phyloP scores from a whole-genome alignment of 2,329 filamentous ascomycete species.

The Sphaerulina vaccinii region DNA sequence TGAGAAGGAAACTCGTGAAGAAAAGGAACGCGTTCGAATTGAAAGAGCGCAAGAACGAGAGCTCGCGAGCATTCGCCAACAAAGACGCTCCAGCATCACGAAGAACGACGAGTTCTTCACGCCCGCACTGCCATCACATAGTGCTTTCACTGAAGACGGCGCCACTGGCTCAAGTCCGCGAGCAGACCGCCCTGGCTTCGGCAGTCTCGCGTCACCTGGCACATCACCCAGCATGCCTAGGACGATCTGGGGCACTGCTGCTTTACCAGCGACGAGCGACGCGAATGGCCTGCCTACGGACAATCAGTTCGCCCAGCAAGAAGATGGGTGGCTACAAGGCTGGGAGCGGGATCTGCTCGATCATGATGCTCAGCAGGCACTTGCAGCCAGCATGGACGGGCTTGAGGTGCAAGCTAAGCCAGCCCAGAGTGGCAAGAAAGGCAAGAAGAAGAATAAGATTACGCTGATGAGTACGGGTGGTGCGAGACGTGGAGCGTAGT shows the following conservation, averaged over 20 bases:
- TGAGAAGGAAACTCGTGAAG: conserved; percentile 82
- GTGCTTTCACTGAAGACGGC: conserved; percentile 33
- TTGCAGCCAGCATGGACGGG: conserved; percentile 21
- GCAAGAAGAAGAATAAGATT: conserved; percentile 68
- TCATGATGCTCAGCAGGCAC: conserved; percentile 55
- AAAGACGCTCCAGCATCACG: conserved; percentile 55
- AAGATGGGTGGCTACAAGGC: conserved; percentile 85
- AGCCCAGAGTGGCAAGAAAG: conserved; percentile 51
- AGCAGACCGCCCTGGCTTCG: conserved; percentile 62
- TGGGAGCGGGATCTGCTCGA: conserved; percentile 74
- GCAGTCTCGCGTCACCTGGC: conserved; percentile 71
- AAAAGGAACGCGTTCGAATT: conserved; percentile 77
- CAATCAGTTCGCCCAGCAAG: conserved; percentile 42
- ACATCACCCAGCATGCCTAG: conserved; percentile 73
- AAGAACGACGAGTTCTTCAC: conserved; percentile 39
- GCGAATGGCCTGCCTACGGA: conserved; percentile 43
- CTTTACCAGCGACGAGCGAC: conserved; percentile 59
- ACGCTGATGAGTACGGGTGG: conserved; percentile 65
- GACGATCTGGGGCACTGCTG: conserved; percentile 91
- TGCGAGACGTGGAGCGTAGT: conserved; percentile 16
- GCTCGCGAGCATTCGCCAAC: conserved; percentile 64
- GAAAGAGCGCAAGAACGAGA: conserved; percentile 73
- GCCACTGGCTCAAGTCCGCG: conserved; percentile 47
- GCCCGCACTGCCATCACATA: conserved; percentile 29
- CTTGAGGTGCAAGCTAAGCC: conserved; percentile 40